phyloP scores from a whole-genome alignment of 768 basidiomycete species.

The Leccinellum rugosiceps region DNA sequence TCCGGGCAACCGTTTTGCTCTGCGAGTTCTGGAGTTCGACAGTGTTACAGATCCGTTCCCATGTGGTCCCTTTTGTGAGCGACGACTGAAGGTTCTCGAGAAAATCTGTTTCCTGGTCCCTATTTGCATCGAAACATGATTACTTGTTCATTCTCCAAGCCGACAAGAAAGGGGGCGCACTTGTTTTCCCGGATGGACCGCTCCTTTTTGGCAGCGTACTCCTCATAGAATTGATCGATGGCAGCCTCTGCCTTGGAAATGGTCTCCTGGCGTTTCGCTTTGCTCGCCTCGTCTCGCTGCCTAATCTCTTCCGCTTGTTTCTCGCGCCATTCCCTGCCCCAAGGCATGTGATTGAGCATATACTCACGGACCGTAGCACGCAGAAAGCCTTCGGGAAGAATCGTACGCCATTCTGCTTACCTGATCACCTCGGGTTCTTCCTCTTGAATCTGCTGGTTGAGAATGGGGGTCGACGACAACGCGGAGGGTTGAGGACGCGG shows the following conservation, averaged over 20 bases:
- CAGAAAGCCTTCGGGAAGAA: not conserved
- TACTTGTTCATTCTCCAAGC: not conserved
- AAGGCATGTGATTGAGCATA: not conserved
- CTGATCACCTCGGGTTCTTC: conserved; percentile 87
- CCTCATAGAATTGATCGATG: conserved; percentile 89
- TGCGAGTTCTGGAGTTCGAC: conserved; percentile 94
- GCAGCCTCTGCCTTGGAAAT: conserved; percentile 79
- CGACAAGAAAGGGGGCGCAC: conserved; percentile 37
- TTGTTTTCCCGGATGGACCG: conserved; percentile 93
- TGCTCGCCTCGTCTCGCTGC: conserved; percentile 77
- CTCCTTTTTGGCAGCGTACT: conserved; percentile 86
- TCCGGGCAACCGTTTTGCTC: conserved; percentile 90
- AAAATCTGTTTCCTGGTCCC: conserved; percentile 86
- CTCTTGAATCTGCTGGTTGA: conserved; percentile 63
- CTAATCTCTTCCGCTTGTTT: conserved; percentile 82
- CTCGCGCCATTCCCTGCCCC: conserved; percentile 79
- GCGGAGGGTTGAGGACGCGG: conserved; percentile 74
- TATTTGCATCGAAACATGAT: conserved; percentile 30
- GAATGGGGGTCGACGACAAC: conserved; percentile 69
- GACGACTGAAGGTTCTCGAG: conserved; percentile 66
- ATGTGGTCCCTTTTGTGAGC: conserved; percentile 88
- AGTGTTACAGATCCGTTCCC: conserved; percentile 87
- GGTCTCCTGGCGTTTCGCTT: conserved; percentile 74
- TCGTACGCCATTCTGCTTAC: conserved; percentile 36
- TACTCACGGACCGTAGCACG: not conserved